Base-by-base conservation (phyloP, 176 grass and related monocot species). In the Microstegium vimineum region DNA sequence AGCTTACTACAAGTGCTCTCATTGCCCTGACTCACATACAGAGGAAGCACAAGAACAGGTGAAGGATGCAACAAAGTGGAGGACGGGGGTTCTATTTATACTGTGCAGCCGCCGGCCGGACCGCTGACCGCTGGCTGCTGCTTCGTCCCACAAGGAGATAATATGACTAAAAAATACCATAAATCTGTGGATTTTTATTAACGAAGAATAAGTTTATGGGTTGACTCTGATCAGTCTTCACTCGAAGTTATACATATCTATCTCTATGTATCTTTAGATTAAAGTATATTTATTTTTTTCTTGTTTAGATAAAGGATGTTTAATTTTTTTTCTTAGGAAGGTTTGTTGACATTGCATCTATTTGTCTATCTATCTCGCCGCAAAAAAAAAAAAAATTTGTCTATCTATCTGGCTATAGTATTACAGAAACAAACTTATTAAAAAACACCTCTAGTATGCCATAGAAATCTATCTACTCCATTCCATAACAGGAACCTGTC, bases 51-150 rank as follows among this genome's bases (percentile, higher is more conserved):
- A n/a, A n/a, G 74, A 67, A 36, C 8, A 4, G 1, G 78, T 0
- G 17, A 75, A 35, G 79, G 59, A 37, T 86, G 88, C 6, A 6
- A 59, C 52, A 45, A 15, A 45, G 45, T 43, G 77, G 73, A 78
- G 66, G 35, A 22, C 67, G 16, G 33, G 43, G 87, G 34, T 62
- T 16, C 23, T 82, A 78, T 66, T 82, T 90, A 86, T 90, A 86
- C 5, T 7, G 82, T 9, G 64, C 26, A 2, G 47, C 4, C 27
- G 49, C 54, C 46, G 62, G 38, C 65, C 36, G n/a, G 62, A 47
- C 69, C 27, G 4, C 62, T 1, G 61, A 57, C 20, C 20, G n/a
- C n/a, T n/a, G 37, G 31, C 46, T 4, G 40, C 62, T 57, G 3
- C 52, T 23, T 57, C 22, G 51, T 57, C 52, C 20, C 52, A 20